Conservation (phyloP, 495 filamentous ascomycete genomes). For the Hyaloscypha finlandica region DNA sequence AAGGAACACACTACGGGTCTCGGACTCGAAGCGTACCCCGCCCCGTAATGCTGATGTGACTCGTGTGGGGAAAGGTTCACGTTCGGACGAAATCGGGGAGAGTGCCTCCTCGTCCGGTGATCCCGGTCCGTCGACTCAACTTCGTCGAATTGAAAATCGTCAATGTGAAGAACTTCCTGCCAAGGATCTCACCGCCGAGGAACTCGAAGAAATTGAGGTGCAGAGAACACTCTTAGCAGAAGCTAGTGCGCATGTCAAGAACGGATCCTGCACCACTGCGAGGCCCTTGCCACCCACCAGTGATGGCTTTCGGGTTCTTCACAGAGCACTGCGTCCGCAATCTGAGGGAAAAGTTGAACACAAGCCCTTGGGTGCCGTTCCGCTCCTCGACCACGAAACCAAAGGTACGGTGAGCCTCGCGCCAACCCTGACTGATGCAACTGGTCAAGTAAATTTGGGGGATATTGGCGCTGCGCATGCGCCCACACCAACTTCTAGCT, state of each 20-base stretch:
- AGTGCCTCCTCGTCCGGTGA: slow-evolving; percentile 8
- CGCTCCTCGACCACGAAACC: neutral
- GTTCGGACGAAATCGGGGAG: neutral
- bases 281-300: neutral
- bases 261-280: neutral
- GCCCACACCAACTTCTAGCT: neutral
- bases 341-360: slow-evolving; percentile 10
- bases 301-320: neutral
- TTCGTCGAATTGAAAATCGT: slow-evolving; percentile 8
- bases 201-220: slow-evolving; percentile 23
- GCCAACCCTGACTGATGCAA: slow-evolving; percentile 28
- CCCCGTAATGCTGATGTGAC: neutral
- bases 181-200: slow-evolving; percentile 6
- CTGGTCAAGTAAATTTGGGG: slow-evolving; percentile 23
- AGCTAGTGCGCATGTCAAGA: slow-evolving; percentile 16
- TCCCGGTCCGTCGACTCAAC: slow-evolving; percentile 20
- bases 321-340: neutral
- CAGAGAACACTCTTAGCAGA: slow-evolving; percentile 18
- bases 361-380: neutral
- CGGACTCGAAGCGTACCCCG: slow-evolving; percentile 11
- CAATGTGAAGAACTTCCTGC: neutral
- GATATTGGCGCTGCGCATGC: neutral
- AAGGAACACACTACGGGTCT: neutral
- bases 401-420: slow-evolving; percentile 29
- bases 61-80: neutral